Evolutionary conservation across 176 grass and related monocot genomes (phyloP), one percentile per base, ranked within the genome.

Genomic region (Themeda triandra): DNA sequence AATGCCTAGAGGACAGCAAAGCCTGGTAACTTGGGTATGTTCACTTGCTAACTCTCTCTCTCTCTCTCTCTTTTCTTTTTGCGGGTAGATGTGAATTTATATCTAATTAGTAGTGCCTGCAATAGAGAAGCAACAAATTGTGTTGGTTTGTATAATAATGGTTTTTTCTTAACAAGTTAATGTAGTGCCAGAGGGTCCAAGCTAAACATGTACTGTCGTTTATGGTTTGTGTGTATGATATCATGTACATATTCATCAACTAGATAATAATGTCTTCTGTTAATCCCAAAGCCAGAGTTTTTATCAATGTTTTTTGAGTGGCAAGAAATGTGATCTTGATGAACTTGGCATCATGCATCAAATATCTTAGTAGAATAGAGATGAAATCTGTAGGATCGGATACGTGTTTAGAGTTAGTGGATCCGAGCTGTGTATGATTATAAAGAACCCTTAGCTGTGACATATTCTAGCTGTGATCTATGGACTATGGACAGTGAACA

Each of bases 1-100:
- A 75, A 95, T 95, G 95, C 92, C 92, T 77, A 90, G 95, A 93
- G 95, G 95, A 27, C 95, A 98, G 82, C 92, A 98, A 62, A 98
- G 95, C 80, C 85, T 98, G 27, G 95, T 98, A 84, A 98, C 92
- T 70, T 98, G 95, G 95, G 91, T 95, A 85, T 78, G 24, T 11
- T 84, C n/a, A 56, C 65, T 31, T 39, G 36, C 19, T 66, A 66
- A 10, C 65, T 28, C 29, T 69, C 37, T 65, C 15, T 36, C 5
- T 36, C 3, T 42, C 37, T 9, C 13, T 70, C 56, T 75, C 51
- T 85, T 6, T 10, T 13, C 17, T 11, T 44, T 75, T 33, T n/a
- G 2, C 3, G 5, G 12, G 54, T 49, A 45, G 49, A 29, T 80
- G 23, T 24, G 14, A 64, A 75, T 74, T n/a, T 49, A 41, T 81